These are phyloP conservation scores for Rhodotorula sphaerocarpa DNA, from an alignment of 768 basidiomycete species.

Conservation along the genomic window DNA sequence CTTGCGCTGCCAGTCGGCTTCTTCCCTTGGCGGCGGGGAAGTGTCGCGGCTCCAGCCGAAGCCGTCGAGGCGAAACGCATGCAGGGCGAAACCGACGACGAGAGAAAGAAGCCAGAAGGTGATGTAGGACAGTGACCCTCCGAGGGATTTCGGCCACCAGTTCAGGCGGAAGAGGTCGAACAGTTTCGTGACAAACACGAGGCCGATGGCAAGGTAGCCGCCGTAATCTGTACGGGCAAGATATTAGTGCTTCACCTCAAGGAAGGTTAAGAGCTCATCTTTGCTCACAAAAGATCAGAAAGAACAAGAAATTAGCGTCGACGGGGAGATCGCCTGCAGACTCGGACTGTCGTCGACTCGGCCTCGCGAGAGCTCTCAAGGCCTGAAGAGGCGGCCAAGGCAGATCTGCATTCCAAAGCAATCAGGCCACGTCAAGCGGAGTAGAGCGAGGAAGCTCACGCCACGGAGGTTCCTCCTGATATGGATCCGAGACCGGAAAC, in stretches of 20 bases:
- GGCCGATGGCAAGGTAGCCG: conserved; percentile 46
- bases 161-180: conserved; percentile 46
- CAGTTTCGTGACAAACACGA: conserved; percentile 47
- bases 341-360: no score
- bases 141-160: conserved; percentile 46
- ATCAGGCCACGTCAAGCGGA: background rate
- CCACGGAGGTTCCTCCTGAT: conserved; percentile 41
- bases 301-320: conserved; percentile 47
- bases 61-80: conserved; percentile 37
- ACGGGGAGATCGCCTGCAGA: conserved; percentile 38
- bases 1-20: conserved; percentile 41
- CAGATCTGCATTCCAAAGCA: conserved; percentile 15
- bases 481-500: conserved; percentile 46
- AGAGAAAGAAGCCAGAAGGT: conserved; percentile 42
- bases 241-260: background rate
- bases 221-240: conserved; percentile 34
- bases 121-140: conserved; percentile 44
- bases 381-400: conserved; percentile 15
- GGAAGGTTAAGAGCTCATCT: background rate
- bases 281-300: conserved; percentile 42
- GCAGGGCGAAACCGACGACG: conserved; percentile 35
- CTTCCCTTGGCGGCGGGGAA: background rate
- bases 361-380: no score
- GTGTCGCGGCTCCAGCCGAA: conserved; percentile 18
- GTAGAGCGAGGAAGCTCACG: conserved; percentile 2